Conservation (phyloP, 208 protist genomes). For the Trypanosoma congolense region DNA sequence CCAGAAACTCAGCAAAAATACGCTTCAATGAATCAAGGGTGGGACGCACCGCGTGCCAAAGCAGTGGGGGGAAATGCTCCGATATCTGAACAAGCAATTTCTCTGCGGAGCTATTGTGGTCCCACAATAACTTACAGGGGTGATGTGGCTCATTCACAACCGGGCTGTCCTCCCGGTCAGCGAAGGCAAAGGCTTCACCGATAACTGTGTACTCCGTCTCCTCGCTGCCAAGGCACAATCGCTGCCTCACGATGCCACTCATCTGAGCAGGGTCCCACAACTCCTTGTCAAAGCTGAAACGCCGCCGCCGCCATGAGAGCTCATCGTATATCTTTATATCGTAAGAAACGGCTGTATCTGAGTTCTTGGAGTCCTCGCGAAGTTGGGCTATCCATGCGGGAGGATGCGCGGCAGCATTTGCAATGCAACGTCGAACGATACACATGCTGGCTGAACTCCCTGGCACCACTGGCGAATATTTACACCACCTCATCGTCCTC, state of each 20-base stretch:
- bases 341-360: slow-evolving; percentile 73
- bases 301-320: slow-evolving; percentile 68
- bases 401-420: slow-evolving; percentile 4
- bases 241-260: slow-evolving; percentile 72
- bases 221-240: slow-evolving; percentile 76
- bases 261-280: slow-evolving; percentile 75
- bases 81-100: slow-evolving; percentile 90
- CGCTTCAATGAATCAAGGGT: slow-evolving; percentile 65
- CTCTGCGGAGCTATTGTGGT: slow-evolving; percentile 83
- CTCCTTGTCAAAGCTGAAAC: slow-evolving; percentile 80
- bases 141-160: slow-evolving; percentile 85
- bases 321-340: slow-evolving; percentile 88
- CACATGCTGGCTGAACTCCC: neutral
- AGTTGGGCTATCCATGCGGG: slow-evolving; percentile 73
- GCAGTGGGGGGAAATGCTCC: slow-evolving; percentile 80
- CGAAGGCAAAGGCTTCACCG: slow-evolving; percentile 89
- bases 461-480: neutral
- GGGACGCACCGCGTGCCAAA: slow-evolving; percentile 88
- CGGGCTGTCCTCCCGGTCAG: slow-evolving; percentile 84
- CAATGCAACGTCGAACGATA: neutral
- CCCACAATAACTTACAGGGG: slow-evolving; percentile 79
- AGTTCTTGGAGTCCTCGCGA: slow-evolving; percentile 56
- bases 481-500: too few species aligned
- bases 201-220: slow-evolving; percentile 88
- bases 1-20: slow-evolving; percentile 87